Base-by-base conservation (phyloP, 2,329 filamentous ascomycete genomes). In the Lachnellula suecica region DNA sequence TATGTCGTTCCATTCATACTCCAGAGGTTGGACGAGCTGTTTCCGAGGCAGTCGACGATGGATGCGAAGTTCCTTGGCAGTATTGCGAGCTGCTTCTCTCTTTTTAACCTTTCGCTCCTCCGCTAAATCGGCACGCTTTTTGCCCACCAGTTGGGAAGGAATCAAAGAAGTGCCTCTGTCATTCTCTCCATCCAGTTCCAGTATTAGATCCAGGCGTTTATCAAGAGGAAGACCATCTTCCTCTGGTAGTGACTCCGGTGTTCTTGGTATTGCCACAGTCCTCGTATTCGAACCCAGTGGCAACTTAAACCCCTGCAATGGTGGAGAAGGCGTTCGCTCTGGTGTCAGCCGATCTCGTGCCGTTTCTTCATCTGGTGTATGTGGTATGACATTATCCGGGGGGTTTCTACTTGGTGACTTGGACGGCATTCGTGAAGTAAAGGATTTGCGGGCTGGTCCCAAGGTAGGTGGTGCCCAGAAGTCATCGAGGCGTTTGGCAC, bases 1-100 rank as follows among this genome's bases (percentile, higher is more conserved):
- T 31, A 59, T 67, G 2, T 57, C 35, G 9, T 70, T 61, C 75
- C 75, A 78, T 11, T 71, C 65, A 35, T 11, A 38, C 23, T 64
- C 54, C n/a, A 79, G 55, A 8, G 65, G 49, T 44, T 61, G 51
- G 22, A 68, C 34, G 15, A 67, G 54, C 8, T 50, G 41, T 19
- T 53, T 60, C 13, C 41, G 24, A 19, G 66, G 66, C 23, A 51
- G 19, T 29, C 58, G 59, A 5, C 66, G 62, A 22, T 47, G 31
- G 5, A 66, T 34, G 37, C 64, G 58, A 25, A 56, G 59, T 49
- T 64, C 56, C 44, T 60, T 66, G 35, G 52, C 58, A 23, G 58
- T 58, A 41, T 50, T 45, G 19, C 56, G 50, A 8, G 43, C 55
- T 13, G 53, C 58, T 43, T 59, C 51, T 40, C 46, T 57, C 38